A percentile compares a stretch with the other conserved stretches of the same genome.
Evolutionary conservation across 495 filamentous ascomycete genomes (phyloP).

Genomic region (Saxispiralis lemnorum): DNA sequence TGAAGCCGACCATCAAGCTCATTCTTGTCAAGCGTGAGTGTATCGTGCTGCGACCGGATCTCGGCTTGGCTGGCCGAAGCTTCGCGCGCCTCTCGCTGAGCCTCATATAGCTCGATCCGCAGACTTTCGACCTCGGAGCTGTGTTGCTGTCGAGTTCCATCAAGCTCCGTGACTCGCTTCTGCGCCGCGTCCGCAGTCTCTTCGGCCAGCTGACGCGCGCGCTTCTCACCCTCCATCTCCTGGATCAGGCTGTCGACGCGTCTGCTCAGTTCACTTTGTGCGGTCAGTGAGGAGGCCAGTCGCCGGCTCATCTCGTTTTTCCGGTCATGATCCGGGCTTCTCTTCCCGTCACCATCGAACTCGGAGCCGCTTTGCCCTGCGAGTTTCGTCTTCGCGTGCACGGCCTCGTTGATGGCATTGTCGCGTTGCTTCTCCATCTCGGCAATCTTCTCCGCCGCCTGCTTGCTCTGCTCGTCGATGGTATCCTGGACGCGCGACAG

Average conservation of each 20-base stretch:
- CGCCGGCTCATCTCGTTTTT: slow-evolving; percentile 63
- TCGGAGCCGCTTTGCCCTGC: slow-evolving; percentile 68
- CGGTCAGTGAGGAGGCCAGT: slow-evolving; percentile 59
- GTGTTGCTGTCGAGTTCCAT: slow-evolving; percentile 61
- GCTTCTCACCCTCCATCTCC: slow-evolving; percentile 66
- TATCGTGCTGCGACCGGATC: slow-evolving; percentile 50
- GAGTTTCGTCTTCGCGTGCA: slow-evolving; percentile 83
- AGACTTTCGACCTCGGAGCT: slow-evolving; percentile 68
- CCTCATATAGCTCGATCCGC: slow-evolving; percentile 63
- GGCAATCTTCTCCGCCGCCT: slow-evolving; percentile 74
- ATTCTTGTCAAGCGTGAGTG: slow-evolving; percentile 66
- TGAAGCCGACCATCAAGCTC: slow-evolving; percentile 55
- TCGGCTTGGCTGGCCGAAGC: slow-evolving; percentile 59
- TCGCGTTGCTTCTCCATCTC: slow-evolving; percentile 88
- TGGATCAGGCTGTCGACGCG: slow-evolving; percentile 45
- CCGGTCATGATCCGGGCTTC: slow-evolving; percentile 42
- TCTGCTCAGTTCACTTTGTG: slow-evolving; percentile 56
- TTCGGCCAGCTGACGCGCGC: slow-evolving; percentile 65
- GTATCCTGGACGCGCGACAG: slow-evolving; percentile 68
- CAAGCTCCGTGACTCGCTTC: slow-evolving; percentile 64
- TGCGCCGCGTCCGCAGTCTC: slow-evolving; percentile 71
- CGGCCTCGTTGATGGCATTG: slow-evolving; percentile 75
- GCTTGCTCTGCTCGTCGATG: slow-evolving; percentile 65
- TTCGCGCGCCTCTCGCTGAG: slow-evolving; percentile 56
- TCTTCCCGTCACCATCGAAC: slow-evolving; percentile 44